phyloP scores from a whole-genome alignment of 805 yeast species.

The Schizosaccharomyces cryophilus region DNA sequence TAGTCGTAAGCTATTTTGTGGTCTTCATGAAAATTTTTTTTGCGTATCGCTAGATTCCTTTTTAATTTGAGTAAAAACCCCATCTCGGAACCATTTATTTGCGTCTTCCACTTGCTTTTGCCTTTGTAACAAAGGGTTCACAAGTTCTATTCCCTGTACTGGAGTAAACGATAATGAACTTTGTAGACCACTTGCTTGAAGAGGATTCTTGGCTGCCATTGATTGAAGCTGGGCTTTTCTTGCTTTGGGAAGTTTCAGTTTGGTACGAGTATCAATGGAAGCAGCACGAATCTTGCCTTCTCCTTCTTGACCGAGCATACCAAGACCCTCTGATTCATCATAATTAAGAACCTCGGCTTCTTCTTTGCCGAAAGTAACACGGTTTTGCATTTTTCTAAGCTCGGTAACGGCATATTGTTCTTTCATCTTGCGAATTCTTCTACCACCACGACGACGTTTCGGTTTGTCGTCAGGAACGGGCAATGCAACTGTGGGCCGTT shows the following conservation, averaged over 20 bases:
- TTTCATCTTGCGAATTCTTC: constrained; percentile 52
- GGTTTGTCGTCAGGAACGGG: constrained; percentile 53
- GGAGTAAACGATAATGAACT: constrained; percentile 11
- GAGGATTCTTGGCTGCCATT: background rate
- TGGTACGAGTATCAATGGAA: constrained; percentile 21
- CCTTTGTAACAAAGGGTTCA: constrained; percentile 8
- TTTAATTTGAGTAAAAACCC: constrained; percentile 7
- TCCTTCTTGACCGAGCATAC: constrained; percentile 27
- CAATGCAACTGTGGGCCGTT: constrained; percentile 32
- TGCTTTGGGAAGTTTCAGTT: constrained; percentile 35
- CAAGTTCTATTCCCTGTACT: constrained; percentile 11
- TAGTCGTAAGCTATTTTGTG: too few relatives aligned
- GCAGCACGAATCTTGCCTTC: constrained; percentile 10
- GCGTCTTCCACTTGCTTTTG: constrained; percentile 4
- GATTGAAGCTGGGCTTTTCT: constrained; percentile 19
- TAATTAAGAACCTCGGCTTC: constrained; percentile 41
- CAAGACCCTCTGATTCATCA: constrained; percentile 56
- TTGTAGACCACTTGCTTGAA: constrained; percentile 7
- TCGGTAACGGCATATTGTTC: constrained; percentile 65
- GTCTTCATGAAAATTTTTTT: background rate
- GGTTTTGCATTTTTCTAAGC: constrained; percentile 56
- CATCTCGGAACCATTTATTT: constrained; percentile 10
- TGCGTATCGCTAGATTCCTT: background rate
- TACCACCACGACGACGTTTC: constrained; percentile 71
- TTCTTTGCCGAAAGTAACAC: constrained; percentile 55